phyloP scores from a whole-genome alignment of 768 basidiomycete genomes.

The Mycena leptocephala region DNA sequence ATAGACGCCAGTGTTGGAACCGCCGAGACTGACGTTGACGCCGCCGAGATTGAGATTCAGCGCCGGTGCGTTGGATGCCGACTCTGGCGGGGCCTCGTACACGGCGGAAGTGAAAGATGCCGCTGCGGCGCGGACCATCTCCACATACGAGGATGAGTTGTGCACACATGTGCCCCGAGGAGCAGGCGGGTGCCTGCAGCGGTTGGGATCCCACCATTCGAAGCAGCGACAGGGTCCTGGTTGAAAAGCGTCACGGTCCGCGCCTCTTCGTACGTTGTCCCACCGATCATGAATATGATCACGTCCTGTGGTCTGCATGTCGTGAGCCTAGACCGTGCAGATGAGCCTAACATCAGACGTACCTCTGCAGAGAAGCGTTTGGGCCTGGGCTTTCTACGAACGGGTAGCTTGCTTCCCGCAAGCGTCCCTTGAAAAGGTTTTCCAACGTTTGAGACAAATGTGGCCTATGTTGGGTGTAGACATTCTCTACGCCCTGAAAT shows the following conservation, averaged over 20 bases:
- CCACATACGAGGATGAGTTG: constrained; percentile 91
- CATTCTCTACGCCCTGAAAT: constrained; percentile 95
- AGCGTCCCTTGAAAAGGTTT: constrained; percentile 86
- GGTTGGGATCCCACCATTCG: constrained; percentile 63
- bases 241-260: constrained; percentile 89
- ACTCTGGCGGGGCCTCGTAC: constrained; percentile 85
- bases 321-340: neutral
- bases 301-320: constrained; percentile 89
- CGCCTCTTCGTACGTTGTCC: constrained; percentile 97
- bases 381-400: constrained; percentile 81
- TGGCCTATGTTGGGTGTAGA: constrained; percentile 97
- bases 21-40: constrained; percentile 95
- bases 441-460: constrained; percentile 95
- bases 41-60: constrained; percentile 94
- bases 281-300: constrained; percentile 97
- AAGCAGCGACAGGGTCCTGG: constrained; percentile 75
- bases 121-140: constrained; percentile 88
- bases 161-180: constrained; percentile 97
- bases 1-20: constrained; percentile 89
- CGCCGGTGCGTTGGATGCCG: constrained; percentile 80
- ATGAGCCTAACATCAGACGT: constrained; percentile 31
- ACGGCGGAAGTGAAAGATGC: constrained; percentile 74
- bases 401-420: constrained; percentile 92
- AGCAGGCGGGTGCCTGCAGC: constrained; percentile 83
- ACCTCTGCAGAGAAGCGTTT: constrained; percentile 84